phyloP scores from a whole-genome alignment of 306 rosid genomes.

The Rubus idaeus region DNA sequence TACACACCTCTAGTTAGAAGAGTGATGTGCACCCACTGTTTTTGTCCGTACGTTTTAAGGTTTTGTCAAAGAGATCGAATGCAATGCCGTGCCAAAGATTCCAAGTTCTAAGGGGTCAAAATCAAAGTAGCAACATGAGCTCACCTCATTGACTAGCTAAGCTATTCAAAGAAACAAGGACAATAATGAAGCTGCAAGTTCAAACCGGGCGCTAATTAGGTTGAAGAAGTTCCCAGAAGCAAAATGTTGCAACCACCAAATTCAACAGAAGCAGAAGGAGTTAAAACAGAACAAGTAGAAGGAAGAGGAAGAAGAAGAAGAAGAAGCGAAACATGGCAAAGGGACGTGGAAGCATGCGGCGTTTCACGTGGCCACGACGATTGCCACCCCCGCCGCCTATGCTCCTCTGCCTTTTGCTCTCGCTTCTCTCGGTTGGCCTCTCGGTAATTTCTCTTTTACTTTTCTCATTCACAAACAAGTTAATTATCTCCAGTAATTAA shows the following conservation, averaged over 20 bases:
- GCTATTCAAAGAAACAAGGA: background rate
- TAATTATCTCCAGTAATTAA: background rate
- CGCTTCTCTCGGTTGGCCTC: slow-evolving; percentile 78
- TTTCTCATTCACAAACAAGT: background rate
- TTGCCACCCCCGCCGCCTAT: slow-evolving; percentile 81
- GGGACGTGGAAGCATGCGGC: slow-evolving; percentile 84
- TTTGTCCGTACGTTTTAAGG: too few species aligned
- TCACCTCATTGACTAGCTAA: background rate
- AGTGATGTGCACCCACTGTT: too few species aligned
- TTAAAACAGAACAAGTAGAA: background rate
- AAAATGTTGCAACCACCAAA: slow-evolving; percentile 23
- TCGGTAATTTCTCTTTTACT: slow-evolving; percentile 33
- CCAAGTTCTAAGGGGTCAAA: background rate
- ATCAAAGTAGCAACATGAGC: background rate
- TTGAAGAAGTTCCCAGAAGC: background rate
- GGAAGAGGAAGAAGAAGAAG: slow-evolving; percentile 17
- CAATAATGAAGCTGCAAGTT: background rate
- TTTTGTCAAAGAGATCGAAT: background rate
- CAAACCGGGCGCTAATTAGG: too few species aligned
- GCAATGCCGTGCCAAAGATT: background rate
- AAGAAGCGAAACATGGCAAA: slow-evolving; percentile 15
- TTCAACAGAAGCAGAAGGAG: slow-evolving; percentile 13
- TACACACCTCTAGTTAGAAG: too few species aligned
- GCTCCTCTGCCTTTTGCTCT: slow-evolving; percentile 81
- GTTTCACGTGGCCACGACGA: slow-evolving; percentile 74